Conservation (phyloP, 164 flowering plant genomes). For the Stephania yunnanensis region DNA sequence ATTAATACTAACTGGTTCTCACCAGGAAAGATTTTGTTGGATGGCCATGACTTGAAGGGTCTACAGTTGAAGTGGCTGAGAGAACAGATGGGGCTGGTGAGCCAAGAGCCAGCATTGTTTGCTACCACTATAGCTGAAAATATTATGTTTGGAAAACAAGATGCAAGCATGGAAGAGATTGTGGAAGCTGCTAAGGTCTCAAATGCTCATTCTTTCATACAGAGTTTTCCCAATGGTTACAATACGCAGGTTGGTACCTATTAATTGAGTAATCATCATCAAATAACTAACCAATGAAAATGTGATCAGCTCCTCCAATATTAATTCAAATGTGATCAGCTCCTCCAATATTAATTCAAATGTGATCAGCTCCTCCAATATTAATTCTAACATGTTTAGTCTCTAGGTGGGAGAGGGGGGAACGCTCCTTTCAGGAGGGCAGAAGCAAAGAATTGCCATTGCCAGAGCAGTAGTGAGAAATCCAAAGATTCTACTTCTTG, state of each 20-base stretch:
- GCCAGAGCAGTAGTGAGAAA: conserved; percentile 62
- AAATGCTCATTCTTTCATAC: conserved; percentile 71
- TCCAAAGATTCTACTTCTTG: conserved; percentile 57
- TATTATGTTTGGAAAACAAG: conserved; percentile 55
- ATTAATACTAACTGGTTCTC: not conserved
- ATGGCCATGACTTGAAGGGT: conserved; percentile 57
- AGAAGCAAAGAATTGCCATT: conserved; percentile 63
- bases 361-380: not conserved
- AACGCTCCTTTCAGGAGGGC: conserved; percentile 62
- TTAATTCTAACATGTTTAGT: not conserved
- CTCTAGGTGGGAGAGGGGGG: conserved; percentile 62
- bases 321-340: no score
- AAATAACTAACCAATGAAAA: not conserved
- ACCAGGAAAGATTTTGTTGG: conserved; percentile 55
- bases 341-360: not conserved
- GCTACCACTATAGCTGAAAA: conserved; percentile 60
- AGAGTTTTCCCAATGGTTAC: conserved; percentile 56
- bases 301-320: not conserved
- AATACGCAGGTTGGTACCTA: conserved; percentile 49
- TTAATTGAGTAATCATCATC: not conserved
- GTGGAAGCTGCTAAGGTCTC: conserved; percentile 63
- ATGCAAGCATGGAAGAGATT: conserved; percentile 49
- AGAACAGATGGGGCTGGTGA: conserved; percentile 74
- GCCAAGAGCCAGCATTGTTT: conserved; percentile 82
- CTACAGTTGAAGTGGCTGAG: conserved; percentile 69